Conservation (phyloP, 1,284 basidiomycete species). For the Ustilago bromivora region DNA sequence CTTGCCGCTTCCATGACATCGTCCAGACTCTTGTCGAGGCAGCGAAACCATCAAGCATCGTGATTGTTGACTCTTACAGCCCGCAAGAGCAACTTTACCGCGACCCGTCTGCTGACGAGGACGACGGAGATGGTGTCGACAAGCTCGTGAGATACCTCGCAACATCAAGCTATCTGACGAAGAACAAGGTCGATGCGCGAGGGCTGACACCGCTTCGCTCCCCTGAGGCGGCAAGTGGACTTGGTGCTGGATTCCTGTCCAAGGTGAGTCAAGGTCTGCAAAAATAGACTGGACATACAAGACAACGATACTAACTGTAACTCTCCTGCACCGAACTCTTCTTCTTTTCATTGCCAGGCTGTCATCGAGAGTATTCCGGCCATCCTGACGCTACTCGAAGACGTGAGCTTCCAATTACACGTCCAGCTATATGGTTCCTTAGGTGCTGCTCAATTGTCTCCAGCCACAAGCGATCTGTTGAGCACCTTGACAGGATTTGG, state of each 20-base stretch:
- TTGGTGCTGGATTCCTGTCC: conserved; percentile 39
- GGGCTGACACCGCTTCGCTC: conserved; percentile 25
- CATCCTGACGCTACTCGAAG: conserved; percentile 32
- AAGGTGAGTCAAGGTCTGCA: conserved; percentile 15
- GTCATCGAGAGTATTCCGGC: conserved; percentile 21
- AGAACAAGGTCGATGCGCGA: conserved; percentile 15
- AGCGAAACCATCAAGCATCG: conserved; percentile 27
- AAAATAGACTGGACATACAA: background rate
- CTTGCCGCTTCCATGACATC: conserved; percentile 28
- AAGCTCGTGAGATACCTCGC: conserved; percentile 29
- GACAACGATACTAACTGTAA: background rate
- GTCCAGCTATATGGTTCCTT: conserved; percentile 42
- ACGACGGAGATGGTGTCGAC: background rate
- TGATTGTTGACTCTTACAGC: conserved; percentile 41
- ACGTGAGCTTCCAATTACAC: conserved; percentile 43
- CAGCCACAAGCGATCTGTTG: conserved; percentile 13
- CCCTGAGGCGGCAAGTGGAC: conserved; percentile 32
- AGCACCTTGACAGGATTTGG: conserved; percentile 19
- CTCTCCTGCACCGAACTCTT: background rate
- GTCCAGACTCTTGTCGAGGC: conserved; percentile 20
- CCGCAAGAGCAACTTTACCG: conserved; percentile 31
- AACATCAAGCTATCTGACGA: conserved; percentile 8
- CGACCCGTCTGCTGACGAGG: conserved; percentile 11
- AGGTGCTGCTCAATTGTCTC: conserved; percentile 14
- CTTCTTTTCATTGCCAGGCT: conserved; percentile 9